Conservation (phyloP, 2,329 filamentous ascomycete species). For the Paecilomyces niveus region DNA sequence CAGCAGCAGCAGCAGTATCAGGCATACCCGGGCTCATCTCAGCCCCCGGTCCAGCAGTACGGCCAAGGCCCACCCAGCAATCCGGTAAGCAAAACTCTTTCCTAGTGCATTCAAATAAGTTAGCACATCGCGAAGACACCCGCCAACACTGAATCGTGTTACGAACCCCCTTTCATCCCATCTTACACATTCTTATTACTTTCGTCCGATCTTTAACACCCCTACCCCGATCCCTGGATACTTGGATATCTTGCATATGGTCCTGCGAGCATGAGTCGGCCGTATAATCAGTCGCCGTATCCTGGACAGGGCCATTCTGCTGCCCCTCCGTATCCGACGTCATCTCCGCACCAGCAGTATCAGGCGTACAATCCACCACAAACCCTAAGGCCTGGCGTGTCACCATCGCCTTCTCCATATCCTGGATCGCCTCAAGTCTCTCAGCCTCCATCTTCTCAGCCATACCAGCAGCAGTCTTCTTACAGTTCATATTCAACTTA, state of each 20-base stretch:
- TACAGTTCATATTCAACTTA: conserved; percentile 3
- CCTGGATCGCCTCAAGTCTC: conserved; percentile 17
- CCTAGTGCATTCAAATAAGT: neutral
- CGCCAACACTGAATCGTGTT: neutral
- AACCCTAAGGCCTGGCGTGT: conserved; percentile 25
- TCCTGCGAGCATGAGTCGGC: conserved; percentile 26
- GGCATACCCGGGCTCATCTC: conserved; percentile 43
- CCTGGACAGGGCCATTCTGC: conserved; percentile 25
- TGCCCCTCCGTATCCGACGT: conserved; percentile 28
- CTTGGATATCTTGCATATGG: conserved; percentile 6
- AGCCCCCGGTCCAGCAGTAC: conserved; percentile 14
- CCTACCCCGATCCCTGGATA: neutral
- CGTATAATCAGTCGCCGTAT: conserved; percentile 29
- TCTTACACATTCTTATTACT: conserved; percentile 3
- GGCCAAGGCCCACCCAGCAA: conserved; percentile 14
- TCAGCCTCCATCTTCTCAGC: conserved; percentile 19
- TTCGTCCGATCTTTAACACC: conserved; percentile 4
- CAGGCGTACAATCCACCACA: conserved; percentile 30
- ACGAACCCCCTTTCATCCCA: neutral
- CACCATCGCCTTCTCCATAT: conserved; percentile 23
- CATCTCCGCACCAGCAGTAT: conserved; percentile 24
- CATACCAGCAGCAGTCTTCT: conserved; percentile 29
- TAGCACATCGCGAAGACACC: neutral
- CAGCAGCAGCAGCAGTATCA: conserved; percentile 45
- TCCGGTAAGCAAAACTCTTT: conserved; percentile 25